Base-by-base conservation (phyloP, 768 basidiomycete species). In the Hericium rajendrae region DNA sequence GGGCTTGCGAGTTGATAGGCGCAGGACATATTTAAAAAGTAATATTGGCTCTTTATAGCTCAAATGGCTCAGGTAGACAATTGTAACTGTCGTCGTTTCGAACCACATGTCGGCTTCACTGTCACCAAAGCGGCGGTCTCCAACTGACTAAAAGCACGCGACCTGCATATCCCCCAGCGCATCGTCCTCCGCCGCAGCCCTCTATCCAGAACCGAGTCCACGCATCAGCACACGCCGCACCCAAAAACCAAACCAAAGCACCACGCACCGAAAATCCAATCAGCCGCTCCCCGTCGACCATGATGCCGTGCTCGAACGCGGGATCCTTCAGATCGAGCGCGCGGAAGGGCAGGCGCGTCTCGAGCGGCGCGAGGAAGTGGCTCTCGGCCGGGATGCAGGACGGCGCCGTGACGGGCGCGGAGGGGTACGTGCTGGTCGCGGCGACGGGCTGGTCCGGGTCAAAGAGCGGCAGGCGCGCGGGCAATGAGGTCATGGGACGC, bases 211-310 rank as follows among this genome's bases (percentile, higher is more conserved):
- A 43, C 6, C 20, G 1, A 15, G 20, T 16, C 41, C 41, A 43
- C 20, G 20, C 15, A 16, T 16, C 20, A 6, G 41, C 15, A 18
- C 41, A 6, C 13, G n/a, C 41, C 16, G 13, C 16, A 15, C 6
- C 20, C 6, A 6, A 43, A 15, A 43, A 11, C 13, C 41, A n/a
- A 41, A 43, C 41, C 16, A 43, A 43, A 43, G 13, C 16, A 43
- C 26, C 26, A 68, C 73, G 39, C 53, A 77, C 76, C 68, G 70
- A 70, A 58, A 77, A 56, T 28, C 74, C 74, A 24, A 77, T 59
- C 28, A 77, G 54, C 53, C 74, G 65, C 46, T 73, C 72, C 26
- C 75, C 73, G 56, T 76, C 76, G 28, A 77, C 69, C 73, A 76
- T 75, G 58, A 74, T 62, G 9, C 75, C 75, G 6, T 69, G 69